Conservation (phyloP, 441 rosid species). For the Aleurites moluccanus region DNA sequence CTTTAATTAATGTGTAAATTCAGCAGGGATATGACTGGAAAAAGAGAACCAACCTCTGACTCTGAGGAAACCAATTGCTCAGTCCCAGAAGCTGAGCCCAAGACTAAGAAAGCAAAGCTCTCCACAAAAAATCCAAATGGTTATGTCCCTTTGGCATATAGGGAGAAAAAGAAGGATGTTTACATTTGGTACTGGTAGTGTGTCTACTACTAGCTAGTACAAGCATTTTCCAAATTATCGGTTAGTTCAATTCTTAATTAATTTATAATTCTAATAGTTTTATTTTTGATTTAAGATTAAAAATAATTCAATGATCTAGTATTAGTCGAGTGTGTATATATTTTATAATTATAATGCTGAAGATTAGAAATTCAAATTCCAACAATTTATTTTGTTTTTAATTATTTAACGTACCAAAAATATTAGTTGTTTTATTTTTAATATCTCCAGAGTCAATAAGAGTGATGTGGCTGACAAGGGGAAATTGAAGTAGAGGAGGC, state of each 20-base stretch:
- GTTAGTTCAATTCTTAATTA: neutral
- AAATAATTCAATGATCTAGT: too few species aligned
- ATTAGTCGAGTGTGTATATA: too few species aligned
- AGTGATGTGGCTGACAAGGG: too few species aligned
- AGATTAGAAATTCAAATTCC: too few species aligned
- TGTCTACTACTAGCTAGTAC: neutral
- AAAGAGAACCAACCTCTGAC: neutral
- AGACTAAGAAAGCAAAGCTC: neutral
- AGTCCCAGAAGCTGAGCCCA: neutral
- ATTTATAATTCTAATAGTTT: neutral
- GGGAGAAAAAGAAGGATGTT: constrained; percentile 24
- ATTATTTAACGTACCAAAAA: too few species aligned
- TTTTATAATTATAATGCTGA: too few species aligned
- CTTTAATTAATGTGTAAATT: too few species aligned
- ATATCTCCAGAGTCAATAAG: too few species aligned
- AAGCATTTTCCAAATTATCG: too few species aligned
- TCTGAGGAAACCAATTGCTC: neutral
- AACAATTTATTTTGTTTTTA: too few species aligned
- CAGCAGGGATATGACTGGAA: neutral
- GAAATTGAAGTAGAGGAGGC: neutral
- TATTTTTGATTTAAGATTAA: neutral
- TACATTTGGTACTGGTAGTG: constrained; percentile 13
- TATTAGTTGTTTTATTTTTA: too few species aligned
- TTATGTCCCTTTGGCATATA: constrained; percentile 7
- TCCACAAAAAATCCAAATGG: neutral